Percentiles rank a stretch among this genome's conserved stretches.
phyloP scores from a whole-genome alignment of 352 stramenopile species.

The Globisporangium carolinianum region DNA sequence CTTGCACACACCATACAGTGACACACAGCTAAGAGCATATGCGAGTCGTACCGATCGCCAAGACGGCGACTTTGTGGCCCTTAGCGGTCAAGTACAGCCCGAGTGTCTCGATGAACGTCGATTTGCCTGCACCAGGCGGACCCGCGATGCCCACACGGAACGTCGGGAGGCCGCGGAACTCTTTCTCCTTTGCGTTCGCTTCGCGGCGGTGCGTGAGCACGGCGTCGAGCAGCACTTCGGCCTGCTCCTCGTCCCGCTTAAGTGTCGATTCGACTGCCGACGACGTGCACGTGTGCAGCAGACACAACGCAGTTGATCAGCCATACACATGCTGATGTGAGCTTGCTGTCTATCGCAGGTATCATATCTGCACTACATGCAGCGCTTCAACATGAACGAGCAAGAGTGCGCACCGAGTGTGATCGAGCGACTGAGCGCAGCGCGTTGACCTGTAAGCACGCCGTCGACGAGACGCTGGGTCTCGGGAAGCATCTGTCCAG shows the following conservation, averaged over 20 bases:
- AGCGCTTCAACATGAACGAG: slow-evolving; percentile 3
- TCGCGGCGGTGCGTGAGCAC: slow-evolving; percentile 64
- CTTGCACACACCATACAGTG: no score
- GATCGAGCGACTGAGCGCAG: slow-evolving; percentile 65
- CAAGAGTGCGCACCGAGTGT: slow-evolving; percentile 39
- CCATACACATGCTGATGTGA: background rate
- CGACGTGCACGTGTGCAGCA: background rate
- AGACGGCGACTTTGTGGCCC: slow-evolving; percentile 88
- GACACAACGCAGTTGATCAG: background rate
- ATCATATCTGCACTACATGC: background rate
- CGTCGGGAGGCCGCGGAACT: slow-evolving; percentile 25
- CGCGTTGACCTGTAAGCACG: slow-evolving; percentile 46
- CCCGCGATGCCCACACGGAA: slow-evolving; percentile 90
- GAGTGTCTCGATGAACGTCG: slow-evolving; percentile 96
- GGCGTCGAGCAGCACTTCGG: slow-evolving; percentile 82
- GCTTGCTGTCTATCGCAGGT: background rate
- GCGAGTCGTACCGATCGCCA: slow-evolving; percentile 75
- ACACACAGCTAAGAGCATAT: no score
- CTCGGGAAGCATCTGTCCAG: slow-evolving; percentile 21
- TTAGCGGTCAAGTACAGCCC: slow-evolving; percentile 81
- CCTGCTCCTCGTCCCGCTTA: slow-evolving; percentile 65
- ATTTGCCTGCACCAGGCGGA: slow-evolving; percentile 95
- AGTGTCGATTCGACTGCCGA: slow-evolving; percentile 71
- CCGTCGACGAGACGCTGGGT: slow-evolving; percentile 53
- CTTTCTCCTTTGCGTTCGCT: slow-evolving; percentile 18